Percentiles rank a stretch among this genome's conserved stretches.
These are phyloP conservation scores for Tetracladium setigerum DNA, from an alignment of 495 filamentous ascomycete genomes.

Conservation along the genomic window DNA sequence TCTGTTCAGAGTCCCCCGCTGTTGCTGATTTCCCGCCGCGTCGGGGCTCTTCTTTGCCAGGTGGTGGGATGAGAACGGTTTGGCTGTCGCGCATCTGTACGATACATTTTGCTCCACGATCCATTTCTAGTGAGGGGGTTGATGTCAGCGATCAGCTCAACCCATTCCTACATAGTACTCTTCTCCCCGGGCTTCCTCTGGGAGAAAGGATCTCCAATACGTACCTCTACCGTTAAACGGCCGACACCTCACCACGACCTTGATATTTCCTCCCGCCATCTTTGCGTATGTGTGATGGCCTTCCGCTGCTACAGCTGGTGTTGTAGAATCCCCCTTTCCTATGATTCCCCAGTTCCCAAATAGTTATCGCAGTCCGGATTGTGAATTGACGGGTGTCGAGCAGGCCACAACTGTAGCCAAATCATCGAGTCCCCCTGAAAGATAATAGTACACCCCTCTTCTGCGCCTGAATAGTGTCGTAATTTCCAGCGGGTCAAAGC, in stretches of 20 bases:
- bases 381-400: no score
- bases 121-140: constrained; percentile 55
- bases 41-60: constrained; percentile 49
- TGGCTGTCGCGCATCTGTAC: constrained; percentile 92
- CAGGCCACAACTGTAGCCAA: no score
- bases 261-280: constrained; percentile 82
- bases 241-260: constrained; percentile 94
- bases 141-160: not conserved
- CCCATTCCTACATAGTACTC: not conserved
- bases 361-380: no score
- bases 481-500: no score
- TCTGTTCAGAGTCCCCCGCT: constrained; percentile 61
- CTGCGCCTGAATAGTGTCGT: no score
- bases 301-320: not conserved
- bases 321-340: no score
- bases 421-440: no score
- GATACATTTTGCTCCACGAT: constrained; percentile 92
- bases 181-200: not conserved
- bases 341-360: no score
- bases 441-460: no score
- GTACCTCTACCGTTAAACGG: constrained; percentile 91
- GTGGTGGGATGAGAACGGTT: constrained; percentile 75
- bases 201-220: constrained; percentile 19
- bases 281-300: constrained; percentile 11
- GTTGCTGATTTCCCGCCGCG: constrained; percentile 48